Percentiles rank a stretch among this genome's conserved stretches.
phyloP scores from a whole-genome alignment of 1,284 basidiomycete species.

The Marasmius tenuissimus region DNA sequence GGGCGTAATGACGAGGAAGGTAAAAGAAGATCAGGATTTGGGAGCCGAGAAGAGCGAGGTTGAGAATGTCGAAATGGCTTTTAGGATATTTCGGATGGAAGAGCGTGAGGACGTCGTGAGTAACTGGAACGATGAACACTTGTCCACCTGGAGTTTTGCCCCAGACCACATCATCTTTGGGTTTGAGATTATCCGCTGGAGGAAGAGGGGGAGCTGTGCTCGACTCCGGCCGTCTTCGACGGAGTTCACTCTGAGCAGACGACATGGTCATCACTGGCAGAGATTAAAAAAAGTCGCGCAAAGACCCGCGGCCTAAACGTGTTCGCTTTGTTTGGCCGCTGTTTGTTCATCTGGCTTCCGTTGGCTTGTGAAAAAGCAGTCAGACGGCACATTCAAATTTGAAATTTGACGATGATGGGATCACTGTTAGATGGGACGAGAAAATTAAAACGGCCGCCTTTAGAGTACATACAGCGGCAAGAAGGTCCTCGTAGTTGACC shows the following conservation, averaged over 20 bases:
- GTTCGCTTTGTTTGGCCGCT: too few species aligned
- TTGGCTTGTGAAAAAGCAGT: too few species aligned
- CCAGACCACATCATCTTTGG: conserved; percentile 65
- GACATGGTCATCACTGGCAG: neutral
- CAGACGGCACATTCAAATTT: too few species aligned
- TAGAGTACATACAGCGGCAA: too few species aligned
- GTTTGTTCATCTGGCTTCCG: too few species aligned
- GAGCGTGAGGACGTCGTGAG: conserved; percentile 92
- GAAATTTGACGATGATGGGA: too few species aligned
- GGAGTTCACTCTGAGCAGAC: neutral
- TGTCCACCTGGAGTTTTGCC: conserved; percentile 84
- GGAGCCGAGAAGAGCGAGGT: conserved; percentile 73
- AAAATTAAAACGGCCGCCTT: too few species aligned
- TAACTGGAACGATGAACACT: conserved; percentile 94
- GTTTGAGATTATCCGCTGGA: neutral
- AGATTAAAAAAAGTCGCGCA: neutral
- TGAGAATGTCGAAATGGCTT: conserved; percentile 89
- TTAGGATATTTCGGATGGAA: conserved; percentile 89
- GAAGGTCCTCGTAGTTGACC: too few species aligned
- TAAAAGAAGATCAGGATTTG: conserved; percentile 81
- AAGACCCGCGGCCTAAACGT: too few species aligned
- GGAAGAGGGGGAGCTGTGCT: too few species aligned
- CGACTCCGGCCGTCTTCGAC: neutral
- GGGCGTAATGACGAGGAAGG: conserved; percentile 56
- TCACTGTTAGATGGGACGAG: too few species aligned